phyloP scores from a whole-genome alignment of 1,284 basidiomycete genomes.

The Ceratobasidium sp. region DNA sequence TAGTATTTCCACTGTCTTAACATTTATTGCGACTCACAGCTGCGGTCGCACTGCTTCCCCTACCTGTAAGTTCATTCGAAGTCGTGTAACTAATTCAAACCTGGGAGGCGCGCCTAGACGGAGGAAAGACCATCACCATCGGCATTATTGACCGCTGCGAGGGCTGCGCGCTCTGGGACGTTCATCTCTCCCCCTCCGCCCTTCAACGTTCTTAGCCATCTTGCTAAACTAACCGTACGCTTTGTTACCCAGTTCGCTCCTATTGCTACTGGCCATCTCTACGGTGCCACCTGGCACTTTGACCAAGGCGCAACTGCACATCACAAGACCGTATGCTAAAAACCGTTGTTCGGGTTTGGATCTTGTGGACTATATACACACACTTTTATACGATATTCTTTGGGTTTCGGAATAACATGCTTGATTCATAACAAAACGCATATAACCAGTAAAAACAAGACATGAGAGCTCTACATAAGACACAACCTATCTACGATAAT shows the following conservation, averaged over 20 bases:
- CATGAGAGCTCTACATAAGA: too few species aligned
- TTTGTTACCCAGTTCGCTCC: conserved; percentile 18
- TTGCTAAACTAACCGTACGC: neutral
- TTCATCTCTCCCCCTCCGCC: conserved; percentile 29
- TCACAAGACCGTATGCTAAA: too few species aligned
- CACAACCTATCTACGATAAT: too few species aligned
- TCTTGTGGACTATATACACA: conserved; percentile 31
- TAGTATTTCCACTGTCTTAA: neutral
- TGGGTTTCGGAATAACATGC: conserved; percentile 9
- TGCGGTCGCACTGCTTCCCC: conserved; percentile 12
- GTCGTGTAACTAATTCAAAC: too few species aligned
- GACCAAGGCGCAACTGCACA: neutral
- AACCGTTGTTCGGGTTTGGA: neutral
- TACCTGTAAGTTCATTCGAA: conserved; percentile 15
- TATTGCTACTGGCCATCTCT: conserved; percentile 27
- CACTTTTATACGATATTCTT: conserved; percentile 10
- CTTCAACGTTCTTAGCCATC: conserved; percentile 5
- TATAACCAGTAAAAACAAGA: too few species aligned
- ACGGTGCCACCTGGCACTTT: conserved; percentile 35
- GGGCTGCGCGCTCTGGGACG: conserved; percentile 34
- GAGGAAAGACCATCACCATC: conserved; percentile 22
- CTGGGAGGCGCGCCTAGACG: neutral
- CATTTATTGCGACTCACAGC: neutral
- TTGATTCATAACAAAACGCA: too few species aligned
- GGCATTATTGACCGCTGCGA: conserved; percentile 35